phyloP scores from a whole-genome alignment of 73 alveolate species.

The Paramecium octaurelia region DNA sequence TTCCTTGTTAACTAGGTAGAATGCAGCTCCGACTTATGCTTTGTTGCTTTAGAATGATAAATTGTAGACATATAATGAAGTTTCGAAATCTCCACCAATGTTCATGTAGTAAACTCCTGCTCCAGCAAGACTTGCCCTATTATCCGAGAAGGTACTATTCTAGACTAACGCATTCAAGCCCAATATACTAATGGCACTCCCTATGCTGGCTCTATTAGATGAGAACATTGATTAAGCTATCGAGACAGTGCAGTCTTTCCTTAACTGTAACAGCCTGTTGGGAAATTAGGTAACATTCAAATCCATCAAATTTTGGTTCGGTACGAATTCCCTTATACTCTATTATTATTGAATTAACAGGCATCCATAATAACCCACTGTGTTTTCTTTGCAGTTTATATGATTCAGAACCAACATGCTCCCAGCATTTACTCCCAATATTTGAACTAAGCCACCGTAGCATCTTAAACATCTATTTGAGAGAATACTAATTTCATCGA shows the following conservation, averaged over 20 bases:
- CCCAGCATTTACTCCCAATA: neutral
- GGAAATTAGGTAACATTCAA: neutral
- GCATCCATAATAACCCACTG: conserved; percentile 1
- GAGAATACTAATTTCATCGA: neutral
- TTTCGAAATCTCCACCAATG: neutral
- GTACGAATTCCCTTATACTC: neutral
- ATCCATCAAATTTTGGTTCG: neutral
- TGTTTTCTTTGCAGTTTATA: neutral
- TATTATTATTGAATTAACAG: neutral
- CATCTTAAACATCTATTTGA: neutral
- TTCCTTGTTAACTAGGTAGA: neutral
- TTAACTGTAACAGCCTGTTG: neutral
- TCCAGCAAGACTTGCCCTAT: neutral
- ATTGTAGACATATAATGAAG: neutral
- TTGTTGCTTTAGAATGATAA: neutral
- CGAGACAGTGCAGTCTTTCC: neutral
- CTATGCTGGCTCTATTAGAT: neutral
- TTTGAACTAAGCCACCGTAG: neutral
- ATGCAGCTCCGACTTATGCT: conserved; percentile 36
- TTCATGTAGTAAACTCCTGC: neutral
- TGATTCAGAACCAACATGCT: neutral
- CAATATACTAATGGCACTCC: neutral
- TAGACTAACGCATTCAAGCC: neutral
- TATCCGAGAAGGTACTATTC: neutral
- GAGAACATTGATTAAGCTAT: neutral